Base-by-base conservation (phyloP, 2,329 filamentous ascomycete species). In the Cladosporium phlei region DNA sequence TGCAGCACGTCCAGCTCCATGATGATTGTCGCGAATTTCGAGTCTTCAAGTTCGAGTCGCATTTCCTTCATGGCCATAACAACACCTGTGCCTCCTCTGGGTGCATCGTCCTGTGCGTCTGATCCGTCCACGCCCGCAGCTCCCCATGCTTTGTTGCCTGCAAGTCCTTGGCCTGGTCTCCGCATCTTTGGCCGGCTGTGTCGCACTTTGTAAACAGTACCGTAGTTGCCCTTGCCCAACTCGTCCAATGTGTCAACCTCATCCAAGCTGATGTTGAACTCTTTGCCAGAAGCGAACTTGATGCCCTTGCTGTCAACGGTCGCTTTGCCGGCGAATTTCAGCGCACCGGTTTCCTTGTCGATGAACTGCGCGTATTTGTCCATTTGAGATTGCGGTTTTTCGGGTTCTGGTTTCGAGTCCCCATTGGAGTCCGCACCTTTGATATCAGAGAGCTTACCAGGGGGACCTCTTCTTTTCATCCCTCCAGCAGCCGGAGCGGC, bases 61-160 rank as follows among this genome's bases (percentile, higher is more conserved):
- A 98, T 94, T 68, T 98, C 93, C 66, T 98, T 98, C 93, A 98
- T 98, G 11, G 93, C 93, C 93, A 98, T 97, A 50, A 95, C 76
- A 39, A 86, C 79, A 14, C 91, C 89, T 1, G 73, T 74, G 33
- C 78, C 80, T n/a, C 61, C 56, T 17, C 57, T 51, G 12, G 59
- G 42, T 40, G 69, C 67, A 22, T 40, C 45, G 8, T 47, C 45
- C 24, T 39, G 29, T 5, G 9, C 12, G n/a, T 52, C 49, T 12
- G 58, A 50, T 14, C 59, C 55, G 16, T 49, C 46, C 19, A 51
- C 51, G 17, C 43, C 52, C 28, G 49, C 35, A 16, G 52, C 52
- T 20, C 65, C 60, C 22, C 66, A 67, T 35, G 70, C 67, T 57
- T 80, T 76, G 60, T 80, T 82, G 16, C 80, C 80, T 38, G 77